Evolutionary conservation across 2,329 filamentous ascomycete genomes (phyloP).

Genomic region (Trichoderma afroharzianum): DNA sequence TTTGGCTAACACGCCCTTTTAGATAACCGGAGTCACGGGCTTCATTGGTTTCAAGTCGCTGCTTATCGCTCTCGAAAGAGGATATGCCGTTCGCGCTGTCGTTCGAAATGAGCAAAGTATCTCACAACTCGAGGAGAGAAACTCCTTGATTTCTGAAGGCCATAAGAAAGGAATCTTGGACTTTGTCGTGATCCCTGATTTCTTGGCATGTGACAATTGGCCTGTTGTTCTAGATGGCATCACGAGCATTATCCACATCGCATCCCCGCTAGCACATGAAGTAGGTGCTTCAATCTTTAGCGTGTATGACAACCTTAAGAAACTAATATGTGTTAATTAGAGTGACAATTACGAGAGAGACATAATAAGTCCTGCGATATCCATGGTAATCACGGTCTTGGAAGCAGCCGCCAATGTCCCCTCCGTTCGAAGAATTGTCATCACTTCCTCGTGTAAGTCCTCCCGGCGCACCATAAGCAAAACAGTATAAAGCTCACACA

Average conservation of each 20-base stretch:
- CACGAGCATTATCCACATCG: slow-evolving; percentile 18
- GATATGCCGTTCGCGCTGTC: slow-evolving; percentile 11
- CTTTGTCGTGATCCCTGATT: slow-evolving; percentile 17
- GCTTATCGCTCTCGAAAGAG: slow-evolving; percentile 2
- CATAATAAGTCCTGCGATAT: slow-evolving; percentile 17
- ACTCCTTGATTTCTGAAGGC: not conserved
- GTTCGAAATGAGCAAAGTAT: slow-evolving; percentile 13
- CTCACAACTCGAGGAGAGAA: not conserved
- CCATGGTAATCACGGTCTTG: slow-evolving; percentile 13
- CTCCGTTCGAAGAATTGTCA: slow-evolving; percentile 19
- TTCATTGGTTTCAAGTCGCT: slow-evolving; percentile 12
- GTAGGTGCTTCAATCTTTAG: not conserved
- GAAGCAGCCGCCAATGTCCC: slow-evolving; percentile 12
- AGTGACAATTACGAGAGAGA: slow-evolving; percentile 8
- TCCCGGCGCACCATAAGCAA: not conserved
- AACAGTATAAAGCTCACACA: not conserved
- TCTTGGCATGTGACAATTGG: not conserved
- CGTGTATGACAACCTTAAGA: not conserved
- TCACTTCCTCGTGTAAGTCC: slow-evolving; percentile 20
- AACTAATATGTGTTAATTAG: not conserved
- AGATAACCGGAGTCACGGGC: slow-evolving; percentile 31
- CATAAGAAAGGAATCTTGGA: not conserved
- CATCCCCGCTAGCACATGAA: slow-evolving; percentile 18
- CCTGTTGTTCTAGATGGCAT: slow-evolving; percentile 9
- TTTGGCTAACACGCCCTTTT: not conserved